These are phyloP conservation scores for Persicaria maculosa DNA, from an alignment of 148 eudicot species.

Conservation along the genomic window DNA sequence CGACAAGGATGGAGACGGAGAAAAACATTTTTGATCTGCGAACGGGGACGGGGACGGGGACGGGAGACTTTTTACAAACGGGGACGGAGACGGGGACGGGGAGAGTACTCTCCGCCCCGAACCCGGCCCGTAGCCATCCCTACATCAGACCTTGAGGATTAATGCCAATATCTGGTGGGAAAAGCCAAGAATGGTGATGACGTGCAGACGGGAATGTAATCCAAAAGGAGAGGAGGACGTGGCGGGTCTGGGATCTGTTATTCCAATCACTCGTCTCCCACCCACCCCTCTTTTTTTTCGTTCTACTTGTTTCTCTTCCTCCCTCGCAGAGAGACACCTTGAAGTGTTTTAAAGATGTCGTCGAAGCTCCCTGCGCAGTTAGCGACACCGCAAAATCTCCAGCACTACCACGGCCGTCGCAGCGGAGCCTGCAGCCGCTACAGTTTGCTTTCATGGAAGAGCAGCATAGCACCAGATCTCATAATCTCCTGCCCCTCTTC, in stretches of 20 bases:
- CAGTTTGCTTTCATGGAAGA: conserved; percentile 38
- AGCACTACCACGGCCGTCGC: conserved; percentile 16
- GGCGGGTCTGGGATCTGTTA: conserved; percentile 39
- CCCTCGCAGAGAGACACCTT: conserved; percentile 2
- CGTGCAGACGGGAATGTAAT: conserved; percentile 18
- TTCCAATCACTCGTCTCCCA: background rate
- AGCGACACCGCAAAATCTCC: conserved; percentile 33
- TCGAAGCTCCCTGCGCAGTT: conserved; percentile 44
- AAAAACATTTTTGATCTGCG: no score
- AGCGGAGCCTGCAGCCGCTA: conserved; percentile 14
- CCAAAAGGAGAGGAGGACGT: conserved; percentile 41
- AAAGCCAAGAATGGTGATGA: background rate
- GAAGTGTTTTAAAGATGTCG: conserved; percentile 33
- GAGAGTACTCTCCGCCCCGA: no score
- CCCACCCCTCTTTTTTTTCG: conserved; percentile 2
- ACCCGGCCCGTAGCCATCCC: no score
- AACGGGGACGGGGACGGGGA: no score
- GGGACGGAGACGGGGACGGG: no score
- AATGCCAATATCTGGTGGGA: no score
- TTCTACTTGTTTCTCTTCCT: conserved; percentile 12
- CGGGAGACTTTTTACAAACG: no score
- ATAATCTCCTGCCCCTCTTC: conserved; percentile 16
- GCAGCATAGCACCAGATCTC: conserved; percentile 25
- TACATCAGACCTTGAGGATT: no score
- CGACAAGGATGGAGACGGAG: no score